Evolutionary conservation across 805 yeast genomes (phyloP), one percentile per base, ranked within the genome.

Genomic region (Metschnikowia bowlesiae): DNA sequence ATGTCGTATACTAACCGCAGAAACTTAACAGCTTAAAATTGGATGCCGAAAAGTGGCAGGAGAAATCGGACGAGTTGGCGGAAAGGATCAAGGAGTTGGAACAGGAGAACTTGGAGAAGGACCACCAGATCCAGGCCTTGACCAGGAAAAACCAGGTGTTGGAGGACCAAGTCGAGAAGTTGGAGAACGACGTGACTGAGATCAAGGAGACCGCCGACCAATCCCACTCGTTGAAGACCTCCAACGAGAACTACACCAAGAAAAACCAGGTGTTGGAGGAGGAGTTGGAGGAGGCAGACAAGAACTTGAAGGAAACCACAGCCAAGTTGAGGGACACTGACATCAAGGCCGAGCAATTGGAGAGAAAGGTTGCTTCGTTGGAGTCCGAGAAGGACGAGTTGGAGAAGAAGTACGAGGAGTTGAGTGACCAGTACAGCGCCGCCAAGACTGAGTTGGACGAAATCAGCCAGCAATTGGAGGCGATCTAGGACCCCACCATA

Each of bases 21-120:
- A 90, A 89, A 82, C 78, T 90, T 76, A 85, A 77, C 79, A 84
- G 84, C 73, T 83, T 94, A 71, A 91, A 92, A 75, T 78, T 88
- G 64, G 98, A 94, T 69, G 92, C 96, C 60, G 99, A 94, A 77
- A 78, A 85, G 63, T 95, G 99, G 89, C 97, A 92, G 78, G 97
- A 89, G 70, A 89, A 90, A 78, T 85, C 94, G 54, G 99, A 94
- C 66, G 96, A 88, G 63, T 81, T 87, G 63, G 73, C 83, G 54
- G 83, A 79, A 56, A 84, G 84, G 69, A 83, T 87, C 75, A 94
- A 91, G 80, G 85, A 79, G 66, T 79, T 92, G 70, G 98, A 92
- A 73, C 97, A 92, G 75, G 96, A 89, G 66, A 80, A 81, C 67
- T 77, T 88, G 60, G 92, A 89, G 60, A 91, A 91, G 76, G 99